Conservation (phyloP, 2,329 filamentous ascomycete species). For the Penicillium nordicum region DNA sequence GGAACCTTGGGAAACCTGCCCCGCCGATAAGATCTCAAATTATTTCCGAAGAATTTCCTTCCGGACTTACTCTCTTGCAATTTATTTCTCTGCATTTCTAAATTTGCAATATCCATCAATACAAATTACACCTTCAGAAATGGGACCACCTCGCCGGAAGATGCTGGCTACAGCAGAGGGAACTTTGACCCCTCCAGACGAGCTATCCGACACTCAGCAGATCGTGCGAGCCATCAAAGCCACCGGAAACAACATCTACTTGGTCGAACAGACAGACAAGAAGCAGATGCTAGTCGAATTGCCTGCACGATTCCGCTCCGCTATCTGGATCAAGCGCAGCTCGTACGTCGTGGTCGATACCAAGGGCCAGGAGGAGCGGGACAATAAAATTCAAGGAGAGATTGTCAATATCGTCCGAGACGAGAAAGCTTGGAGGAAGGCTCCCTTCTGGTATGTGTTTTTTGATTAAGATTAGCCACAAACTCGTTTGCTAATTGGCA, state of each 20-base stretch:
- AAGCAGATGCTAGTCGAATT: constrained; percentile 73
- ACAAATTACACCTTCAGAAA: constrained; percentile 31
- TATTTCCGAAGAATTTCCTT: constrained; percentile 1
- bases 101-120: not conserved
- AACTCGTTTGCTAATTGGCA: constrained; percentile 11
- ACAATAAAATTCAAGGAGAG: constrained; percentile 78
- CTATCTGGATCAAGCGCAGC: constrained; percentile 87
- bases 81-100: not conserved
- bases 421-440: constrained; percentile 88
- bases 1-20: constrained; percentile 11
- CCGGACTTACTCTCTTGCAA: not conserved
- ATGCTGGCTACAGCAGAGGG: constrained; percentile 75
- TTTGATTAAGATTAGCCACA: not conserved
- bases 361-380: constrained; percentile 59
- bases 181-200: constrained; percentile 58
- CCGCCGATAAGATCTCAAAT: constrained; percentile 22
- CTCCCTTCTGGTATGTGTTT: constrained; percentile 70
- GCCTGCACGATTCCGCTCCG: constrained; percentile 79
- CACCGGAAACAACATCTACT: constrained; percentile 86
- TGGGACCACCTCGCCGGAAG: constrained; percentile 73
- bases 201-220: constrained; percentile 51
- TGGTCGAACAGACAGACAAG: constrained; percentile 66
- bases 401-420: constrained; percentile 91
- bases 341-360: constrained; percentile 83
- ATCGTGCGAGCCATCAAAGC: constrained; percentile 77